These are phyloP conservation scores for Blastomyces gilchristii DNA, from an alignment of 2,329 filamentous ascomycete genomes.

Conservation along the genomic window DNA sequence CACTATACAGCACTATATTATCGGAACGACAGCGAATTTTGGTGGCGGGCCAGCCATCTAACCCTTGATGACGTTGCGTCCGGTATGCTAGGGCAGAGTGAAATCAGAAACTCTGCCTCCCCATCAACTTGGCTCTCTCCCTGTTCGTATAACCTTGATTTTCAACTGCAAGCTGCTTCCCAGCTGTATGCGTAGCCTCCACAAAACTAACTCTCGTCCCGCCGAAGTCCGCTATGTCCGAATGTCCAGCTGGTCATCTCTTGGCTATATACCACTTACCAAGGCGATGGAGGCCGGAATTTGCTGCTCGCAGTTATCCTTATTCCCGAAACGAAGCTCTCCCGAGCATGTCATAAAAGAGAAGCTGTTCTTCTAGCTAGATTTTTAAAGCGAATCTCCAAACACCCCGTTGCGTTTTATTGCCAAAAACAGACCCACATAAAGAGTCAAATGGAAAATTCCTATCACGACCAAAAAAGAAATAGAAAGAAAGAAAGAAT, in stretches of 20 bases:
- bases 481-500: too few relatives aligned
- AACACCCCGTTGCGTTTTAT: too few relatives aligned
- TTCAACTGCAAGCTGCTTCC: neutral
- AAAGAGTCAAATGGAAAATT: neutral
- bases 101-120: too few relatives aligned
- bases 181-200: neutral
- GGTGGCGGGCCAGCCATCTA: too few relatives aligned
- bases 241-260: neutral
- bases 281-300: neutral
- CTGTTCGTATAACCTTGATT: neutral
- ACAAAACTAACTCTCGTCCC: neutral
- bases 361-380: too few relatives aligned
- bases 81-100: too few relatives aligned
- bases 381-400: neutral
- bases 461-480: neutral
- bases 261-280: too few relatives aligned
- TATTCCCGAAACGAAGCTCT: neutral
- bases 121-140: too few relatives aligned
- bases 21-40: too few relatives aligned
- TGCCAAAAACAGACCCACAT: neutral
- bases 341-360: neutral
- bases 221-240: conserved; percentile 1
- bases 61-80: too few relatives aligned
- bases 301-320: neutral
- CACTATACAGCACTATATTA: too few relatives aligned